Evolutionary conservation across 1,284 basidiomycete genomes (phyloP), one percentile per base, ranked within the genome.

Genomic region (Agaricales sp.): DNA sequence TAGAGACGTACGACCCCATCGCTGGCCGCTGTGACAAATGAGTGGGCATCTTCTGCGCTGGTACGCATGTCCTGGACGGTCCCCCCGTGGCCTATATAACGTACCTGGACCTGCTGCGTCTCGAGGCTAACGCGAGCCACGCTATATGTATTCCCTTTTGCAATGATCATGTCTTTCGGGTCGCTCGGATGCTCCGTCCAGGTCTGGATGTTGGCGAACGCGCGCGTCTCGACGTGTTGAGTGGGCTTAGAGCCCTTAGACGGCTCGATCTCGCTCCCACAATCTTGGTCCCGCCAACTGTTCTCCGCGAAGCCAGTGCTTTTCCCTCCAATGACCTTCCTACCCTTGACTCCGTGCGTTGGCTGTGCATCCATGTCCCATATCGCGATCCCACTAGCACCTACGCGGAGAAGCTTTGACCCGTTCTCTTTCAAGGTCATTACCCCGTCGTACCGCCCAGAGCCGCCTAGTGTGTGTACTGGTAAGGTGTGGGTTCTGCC

Each of bases 1-100:
- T 61, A 72, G 22, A 73, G 51, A n/a, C 70, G 55, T 13, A 61
- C 67, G 47, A 58, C 61, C 1, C 70, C 68, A 51, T 73, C 71
- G 44, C 49, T 52, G 11, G 59, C 61, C 1, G 61, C 62, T 0
- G 69, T 70, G 13, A 62, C 49, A 55, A 74, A 72, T 0, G 57
- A 43, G 48, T 67, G 65, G 3, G 63, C 58, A 37, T 70, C 66
- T 0, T 52, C 65, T 0, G 50, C 53, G 53, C 64, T 66, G 2
- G 63, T 64, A 8, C 67, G 61, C 49, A 69, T 61, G 23, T 51
- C 51, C 22, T 53, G 50, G 16, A 70, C 59, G 13, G 50, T 53
- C 4, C 60, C 66, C 3, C 66, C 65, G 50, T 71, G 67, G 1
- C 69, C 71, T 1, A 72, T 50, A 51, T 65, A 73, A 6, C 65